Base-by-base conservation (phyloP, 495 filamentous ascomycete species). In the Podospora australis region DNA sequence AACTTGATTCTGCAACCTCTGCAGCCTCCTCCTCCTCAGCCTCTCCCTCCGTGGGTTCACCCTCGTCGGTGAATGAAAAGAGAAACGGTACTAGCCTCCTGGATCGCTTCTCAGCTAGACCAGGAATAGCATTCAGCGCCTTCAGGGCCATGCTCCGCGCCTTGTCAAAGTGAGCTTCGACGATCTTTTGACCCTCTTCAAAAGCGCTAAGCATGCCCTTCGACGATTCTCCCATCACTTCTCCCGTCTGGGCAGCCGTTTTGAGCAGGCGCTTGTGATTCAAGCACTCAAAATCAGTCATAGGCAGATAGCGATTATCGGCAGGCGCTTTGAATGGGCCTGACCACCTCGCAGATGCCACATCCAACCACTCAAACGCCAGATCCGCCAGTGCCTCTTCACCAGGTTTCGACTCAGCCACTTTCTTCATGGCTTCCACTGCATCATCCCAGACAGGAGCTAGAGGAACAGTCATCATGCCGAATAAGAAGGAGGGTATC, bases 401-500 rank as follows among this genome's bases (percentile, higher is more conserved):
- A 4, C 88, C 88, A 32, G 62, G 68, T 28, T 82, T 78, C 21
- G 73, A 74, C 52, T 86, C 79, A 16, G 82, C 79, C 40, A 97
- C 82, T 21, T 82, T 74, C 54, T 86, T 84, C 59, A 98, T 64
- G 13, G 83, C 81, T 20, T 79, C 75, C 25, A 82, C 78, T 13
- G 86, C 81, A 53, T 95, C 88, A 52, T 95, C 87, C 86, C 89
- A 95, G 17, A 91, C 64, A 13, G 85, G 87, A 4, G 88, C 72
- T 46, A 95, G 70, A 52, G 83, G 86, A 41, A 91, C 81, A 3
- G 89, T 92, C 45, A 95, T 78, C 54, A 96, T 78, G 34, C 90
- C 91, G 60, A 96, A 96, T 56, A 86, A 83, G 55, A 89, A 96
- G 11, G 81, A 72, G 1, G 90, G 86, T 23, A 96, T 74, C 5